Base-by-base conservation (phyloP, 108 stramenopile species). In the Bacterosira constricta region DNA sequence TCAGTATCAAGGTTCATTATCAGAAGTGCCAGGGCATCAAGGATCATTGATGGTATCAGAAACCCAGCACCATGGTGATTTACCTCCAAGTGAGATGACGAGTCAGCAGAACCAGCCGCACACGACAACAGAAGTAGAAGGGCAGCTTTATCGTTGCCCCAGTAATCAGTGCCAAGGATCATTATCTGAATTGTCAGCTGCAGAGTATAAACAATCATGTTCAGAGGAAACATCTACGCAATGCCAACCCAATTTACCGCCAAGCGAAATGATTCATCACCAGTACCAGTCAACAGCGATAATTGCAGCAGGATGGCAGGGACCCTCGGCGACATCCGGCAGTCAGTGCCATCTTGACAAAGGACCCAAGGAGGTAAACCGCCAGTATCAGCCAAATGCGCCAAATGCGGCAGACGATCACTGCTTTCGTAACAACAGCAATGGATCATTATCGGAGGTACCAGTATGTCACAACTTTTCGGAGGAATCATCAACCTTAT, bases 401-500 rank as follows among this genome's bases (percentile, higher is more conserved):
- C 8, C n/a, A 4, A 34, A 5, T 34, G 46, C 26, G 58, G 13
- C 57, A 23, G 56, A 46, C 9, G 34, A 13, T 42, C 12, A 44
- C 10, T 53, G 38, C 10, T 34, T 15, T 23, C 61, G 17, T 27
- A 30, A 34, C 47, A 23, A 42, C 12, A 44, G 8, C 36, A 25
- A n/a, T n/a, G n/a, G n/a, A 37, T 36, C 55, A 38, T 15, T 17
- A 56, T 34, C 12, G 35, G 21, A 32, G 18, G 20, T 37, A 29
- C n/a, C n/a, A n/a, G n/a, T n/a, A n/a, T n/a, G n/a, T 36, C 20
- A 26, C 6, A 63, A 30, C 31, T 41, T 44, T 12, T 72, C 71
- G 2, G 30, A 54, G 11, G 62, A 45, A 41, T 72, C 71, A 0
- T 38, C 34, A 18, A 72, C 71, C n/a, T 41, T 31, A 47, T 79